A percentile compares a stretch with the other conserved stretches of the same genome.
Conservation (phyloP, 371 early-diverging fungal genomes). For the Entomophthora muscae region DNA sequence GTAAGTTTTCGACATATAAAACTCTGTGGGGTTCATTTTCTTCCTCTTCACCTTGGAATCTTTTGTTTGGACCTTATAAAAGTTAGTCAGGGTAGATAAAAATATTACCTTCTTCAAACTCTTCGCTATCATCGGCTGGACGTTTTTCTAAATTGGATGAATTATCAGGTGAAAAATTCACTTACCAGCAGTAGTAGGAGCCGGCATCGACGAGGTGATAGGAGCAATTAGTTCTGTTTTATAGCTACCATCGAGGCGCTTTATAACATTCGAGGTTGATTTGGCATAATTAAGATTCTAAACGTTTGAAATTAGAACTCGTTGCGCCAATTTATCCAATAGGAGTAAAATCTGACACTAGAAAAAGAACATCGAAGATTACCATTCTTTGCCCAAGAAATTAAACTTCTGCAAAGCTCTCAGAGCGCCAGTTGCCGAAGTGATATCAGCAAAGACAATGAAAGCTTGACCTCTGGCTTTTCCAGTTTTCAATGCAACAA, state of each 20-base stretch:
- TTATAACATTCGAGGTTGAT: background rate
- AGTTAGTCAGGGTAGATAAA: background rate
- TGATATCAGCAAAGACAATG: conserved; percentile 62
- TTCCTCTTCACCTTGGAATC: conserved; percentile 1
- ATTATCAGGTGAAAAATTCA: too few relatives aligned
- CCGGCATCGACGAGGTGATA: too few relatives aligned
- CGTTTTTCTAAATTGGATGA: conserved; percentile 1
- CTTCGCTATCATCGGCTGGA: background rate
- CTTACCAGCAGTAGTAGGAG: too few relatives aligned
- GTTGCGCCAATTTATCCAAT: background rate
- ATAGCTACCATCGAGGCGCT: background rate
- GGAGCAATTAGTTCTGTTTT: background rate
- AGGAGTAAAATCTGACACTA: background rate
- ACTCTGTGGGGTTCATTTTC: conserved; percentile 33
- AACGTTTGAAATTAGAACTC: background rate
- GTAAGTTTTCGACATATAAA: conserved; percentile 79
- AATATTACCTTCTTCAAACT: background rate
- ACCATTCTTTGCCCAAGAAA: conserved; percentile 63
- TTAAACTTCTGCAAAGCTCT: conserved; percentile 50
- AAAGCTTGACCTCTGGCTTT: conserved; percentile 88
- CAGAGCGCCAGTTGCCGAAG: conserved; percentile 48
- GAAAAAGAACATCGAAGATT: too few relatives aligned
- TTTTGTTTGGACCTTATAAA: background rate
- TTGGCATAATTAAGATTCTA: conserved; percentile 56
- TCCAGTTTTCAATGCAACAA: conserved; percentile 54